Base-by-base conservation (phyloP, 148 eudicot species). In the Dianthus caryophyllus region DNA sequence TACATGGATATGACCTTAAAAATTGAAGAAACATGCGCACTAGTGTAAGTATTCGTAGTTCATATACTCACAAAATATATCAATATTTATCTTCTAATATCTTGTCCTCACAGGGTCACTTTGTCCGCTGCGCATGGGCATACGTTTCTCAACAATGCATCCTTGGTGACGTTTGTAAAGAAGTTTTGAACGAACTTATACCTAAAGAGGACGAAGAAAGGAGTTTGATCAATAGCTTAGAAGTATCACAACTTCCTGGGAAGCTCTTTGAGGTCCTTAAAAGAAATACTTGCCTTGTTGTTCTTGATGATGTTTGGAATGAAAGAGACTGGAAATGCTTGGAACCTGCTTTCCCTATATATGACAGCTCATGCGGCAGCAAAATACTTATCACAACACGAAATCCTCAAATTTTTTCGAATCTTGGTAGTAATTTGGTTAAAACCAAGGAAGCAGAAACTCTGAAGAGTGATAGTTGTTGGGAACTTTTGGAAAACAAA, bases 301-400 rank as follows among this genome's bases (percentile, higher is more conserved):
- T 52, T 52, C 56, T 52, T 52, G 56, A 52, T 52, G 56, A 52
- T 52, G 56, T 52, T 52, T 52, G 56, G 56, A 52, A 26, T 20
- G 14, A 7, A 2, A 15, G 17, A 26, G 38, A 57, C n/a, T 20
- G 9, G n/a, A 26, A 26, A 12, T 26, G 33, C 36, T 36, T 55
- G 14, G 60, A 25, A 26, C 36, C 60, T 15, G 60, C 60, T 26
- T 55, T 52, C 29, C 56, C 56, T 20, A 52, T 52, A 9, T 13
- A 21, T 52, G 56, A 52, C 12, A 52, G 1, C 27, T 52, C 56
- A 0, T 52, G 56, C 20, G 56, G 56, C 11, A 52, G 56, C 56
- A 52, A 21, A 21, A 52, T 52, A 52, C 56, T 52, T 21, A 27
- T 52, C 20, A 52, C 56, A 21, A 52, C 56, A 21, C 56, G 56